Conservation (phyloP, 352 stramenopile species). For the Globisporangium sylvaticum region DNA sequence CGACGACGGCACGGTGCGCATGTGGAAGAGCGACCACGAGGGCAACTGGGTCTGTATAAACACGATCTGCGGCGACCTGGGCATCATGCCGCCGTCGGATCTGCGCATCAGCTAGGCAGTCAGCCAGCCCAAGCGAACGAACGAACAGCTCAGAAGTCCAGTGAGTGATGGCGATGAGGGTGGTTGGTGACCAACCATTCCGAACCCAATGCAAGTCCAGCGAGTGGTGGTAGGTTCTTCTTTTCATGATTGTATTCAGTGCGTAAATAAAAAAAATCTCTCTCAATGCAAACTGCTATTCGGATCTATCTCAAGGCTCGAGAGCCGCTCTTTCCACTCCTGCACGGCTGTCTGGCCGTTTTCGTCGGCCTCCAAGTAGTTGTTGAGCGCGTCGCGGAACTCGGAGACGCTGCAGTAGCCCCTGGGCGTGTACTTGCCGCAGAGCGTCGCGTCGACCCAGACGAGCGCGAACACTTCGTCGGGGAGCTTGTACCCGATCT, state of each 20-base stretch:
- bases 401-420: conserved; percentile 54
- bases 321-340: conserved; percentile 41
- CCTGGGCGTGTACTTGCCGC: conserved; percentile 36
- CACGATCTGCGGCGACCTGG: conserved; percentile 76
- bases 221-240: background rate
- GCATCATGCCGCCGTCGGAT: conserved; percentile 25
- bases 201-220: background rate
- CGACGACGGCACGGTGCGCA: conserved; percentile 92
- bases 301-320: background rate
- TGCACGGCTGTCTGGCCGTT: conserved; percentile 37
- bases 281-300: no score
- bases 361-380: conserved; percentile 53
- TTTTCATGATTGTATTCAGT: conserved; percentile 9
- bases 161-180: background rate
- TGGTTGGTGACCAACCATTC: background rate
- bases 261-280: background rate
- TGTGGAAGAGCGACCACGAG: conserved; percentile 94
- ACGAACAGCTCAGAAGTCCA: background rate
- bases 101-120: conserved; percentile 18
- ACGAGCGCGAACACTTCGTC: conserved; percentile 70
- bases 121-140: background rate
- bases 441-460: conserved; percentile 51
- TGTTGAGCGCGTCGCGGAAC: conserved; percentile 75
- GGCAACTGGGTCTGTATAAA: conserved; percentile 91
- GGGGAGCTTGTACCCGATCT: conserved; percentile 58